phyloP scores from a whole-genome alignment of 192 early-diverging fungal species.

The Umbelopsis isabellina region DNA sequence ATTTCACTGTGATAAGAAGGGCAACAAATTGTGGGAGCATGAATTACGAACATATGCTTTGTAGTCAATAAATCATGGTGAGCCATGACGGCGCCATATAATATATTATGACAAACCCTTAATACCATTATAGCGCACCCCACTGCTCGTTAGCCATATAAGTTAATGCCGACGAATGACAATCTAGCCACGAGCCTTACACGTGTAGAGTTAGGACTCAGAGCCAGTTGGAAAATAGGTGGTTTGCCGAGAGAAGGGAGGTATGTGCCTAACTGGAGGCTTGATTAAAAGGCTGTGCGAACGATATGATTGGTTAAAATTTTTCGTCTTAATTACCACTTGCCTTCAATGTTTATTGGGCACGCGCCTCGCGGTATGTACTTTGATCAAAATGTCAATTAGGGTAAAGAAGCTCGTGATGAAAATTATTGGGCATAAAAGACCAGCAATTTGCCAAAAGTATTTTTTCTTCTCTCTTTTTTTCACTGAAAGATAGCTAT shows the following conservation, averaged over 20 bases:
- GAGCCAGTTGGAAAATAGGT: background rate
- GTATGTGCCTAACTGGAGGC: background rate
- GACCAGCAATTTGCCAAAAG: background rate
- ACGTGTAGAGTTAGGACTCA: slow-evolving; percentile 12
- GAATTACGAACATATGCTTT: slow-evolving; percentile 7
- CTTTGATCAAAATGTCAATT: background rate
- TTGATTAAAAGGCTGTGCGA: background rate
- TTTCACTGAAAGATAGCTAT: background rate
- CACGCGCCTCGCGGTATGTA: slow-evolving; percentile 4
- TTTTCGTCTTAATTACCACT: slow-evolving; percentile 8
- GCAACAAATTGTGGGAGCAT: slow-evolving; percentile 28
- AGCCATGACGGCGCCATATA: background rate
- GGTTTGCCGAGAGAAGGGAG: slow-evolving; percentile 7
- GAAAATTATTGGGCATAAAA: slow-evolving; percentile 12
- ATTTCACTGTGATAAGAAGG: slow-evolving; percentile 68
- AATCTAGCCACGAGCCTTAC: slow-evolving; percentile 14
- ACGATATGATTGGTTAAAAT: background rate
- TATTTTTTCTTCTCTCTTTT: background rate
- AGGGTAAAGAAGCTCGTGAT: slow-evolving; percentile 18
- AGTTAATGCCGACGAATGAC: slow-evolving; percentile 12
- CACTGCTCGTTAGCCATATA: slow-evolving; percentile 3
- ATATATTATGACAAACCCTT: background rate
- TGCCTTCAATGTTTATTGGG: slow-evolving; percentile 18
- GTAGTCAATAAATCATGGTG: background rate
- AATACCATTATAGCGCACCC: background rate